phyloP scores from a whole-genome alignment of 192 early-diverging fungal species.

The Dissophora globulifera region DNA sequence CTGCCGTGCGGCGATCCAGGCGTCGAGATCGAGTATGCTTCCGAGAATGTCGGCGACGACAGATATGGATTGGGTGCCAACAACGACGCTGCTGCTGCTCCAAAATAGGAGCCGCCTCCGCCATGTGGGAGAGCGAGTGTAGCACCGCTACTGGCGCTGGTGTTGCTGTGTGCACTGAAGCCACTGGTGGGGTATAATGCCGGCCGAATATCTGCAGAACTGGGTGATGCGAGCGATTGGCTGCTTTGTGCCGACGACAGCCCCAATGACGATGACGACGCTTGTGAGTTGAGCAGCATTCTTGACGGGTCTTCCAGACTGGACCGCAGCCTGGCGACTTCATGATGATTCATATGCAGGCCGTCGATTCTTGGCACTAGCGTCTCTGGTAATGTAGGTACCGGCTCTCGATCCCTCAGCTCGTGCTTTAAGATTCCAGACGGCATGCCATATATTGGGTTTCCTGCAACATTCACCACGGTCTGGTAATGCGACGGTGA shows the following conservation, averaged over 20 bases:
- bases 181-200: background rate
- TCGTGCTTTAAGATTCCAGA: background rate
- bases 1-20: conserved; percentile 19
- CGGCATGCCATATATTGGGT: conserved; percentile 9
- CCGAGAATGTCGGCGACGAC: conserved; percentile 27
- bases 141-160: background rate
- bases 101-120: background rate
- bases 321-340: conserved; percentile 2
- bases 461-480: conserved; percentile 6
- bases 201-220: conserved; percentile 1
- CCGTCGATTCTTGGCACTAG: background rate
- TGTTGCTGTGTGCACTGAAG: background rate
- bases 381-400: background rate
- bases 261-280: background rate
- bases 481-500: conserved; percentile 20
- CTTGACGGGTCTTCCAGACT: background rate
- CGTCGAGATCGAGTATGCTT: conserved; percentile 15
- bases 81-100: background rate
- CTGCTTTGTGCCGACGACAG: background rate
- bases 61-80: conserved; percentile 9
- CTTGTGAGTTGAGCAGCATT: background rate
- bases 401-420: background rate
- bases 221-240: background rate
- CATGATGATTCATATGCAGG: too few relatives aligned
- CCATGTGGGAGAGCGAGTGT: background rate